Evolutionary conservation across 257 asterid genomes (phyloP), one percentile per base, ranked within the genome.

Genomic region (Scutellaria minor): DNA sequence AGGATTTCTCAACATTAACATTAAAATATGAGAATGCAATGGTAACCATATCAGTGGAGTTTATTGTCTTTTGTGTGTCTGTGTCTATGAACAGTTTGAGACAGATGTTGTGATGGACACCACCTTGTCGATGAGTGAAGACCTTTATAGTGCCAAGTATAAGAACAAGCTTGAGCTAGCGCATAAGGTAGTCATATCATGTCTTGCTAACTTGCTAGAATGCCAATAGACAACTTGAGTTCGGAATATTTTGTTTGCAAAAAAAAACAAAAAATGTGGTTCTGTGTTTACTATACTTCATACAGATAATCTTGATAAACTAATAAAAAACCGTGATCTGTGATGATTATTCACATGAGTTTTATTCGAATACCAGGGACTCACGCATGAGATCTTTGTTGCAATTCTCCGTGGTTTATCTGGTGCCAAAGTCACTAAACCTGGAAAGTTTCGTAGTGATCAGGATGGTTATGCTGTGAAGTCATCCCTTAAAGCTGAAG

Each of bases 401-500:
- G 24, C 85, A 68, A 83, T 89, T 70, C 83, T 93, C 61, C 96
- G 96, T 54, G 98, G 95, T 61, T 78, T 93, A 79, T 93, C 98
- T 77, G 90, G 96, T 11, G 88, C 96, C 70, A 90, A 89, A 85
- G 83, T 90, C 74, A 93, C 98, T 22, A 86, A 86, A 79, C 96
- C 98, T 9, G 98, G 98, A 70, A 83, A 79, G 70, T 93, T 93
- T 76, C 95, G 96, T 15, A 90, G 97, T 80, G 75, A 77, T 79
- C 93, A 77, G 53, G 85, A 86, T 72, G 98, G 98, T 61, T 90
- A 87, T 81, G 96, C 97, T 75, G 97, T 93, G 76, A 93, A 90
- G 78, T 93, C 98, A 63, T 93, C 98, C 40, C 82, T 93, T 74
- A 93, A 93, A 85, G 98, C 98, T 76, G 98, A 93, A 84, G 98